Evolutionary conservation across 164 flowering plant species (phyloP), one percentile per base, ranked within the genome.

Genomic region (Vitis labrusca): DNA sequence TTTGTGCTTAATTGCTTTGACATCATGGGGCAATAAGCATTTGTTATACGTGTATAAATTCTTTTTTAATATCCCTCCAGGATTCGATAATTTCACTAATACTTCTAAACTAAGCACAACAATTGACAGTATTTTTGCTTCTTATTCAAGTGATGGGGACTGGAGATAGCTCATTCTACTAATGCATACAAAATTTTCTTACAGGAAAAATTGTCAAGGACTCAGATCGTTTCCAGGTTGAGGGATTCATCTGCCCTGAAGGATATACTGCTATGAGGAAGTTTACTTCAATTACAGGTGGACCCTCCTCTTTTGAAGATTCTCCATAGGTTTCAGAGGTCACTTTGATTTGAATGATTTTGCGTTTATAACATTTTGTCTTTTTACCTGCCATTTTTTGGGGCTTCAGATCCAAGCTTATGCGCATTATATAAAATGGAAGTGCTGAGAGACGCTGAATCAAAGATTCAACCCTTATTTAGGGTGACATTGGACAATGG

Each of bases 211-310:
- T 86, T 44, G 88, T 88, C n/a, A 84, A 66, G 62, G 91, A 89
- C 74, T 91, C 93, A 0, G 81, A 79, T 63, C 74, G 76, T 83
- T 91, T 87, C 68, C 85, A 69, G 44, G 80, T 83, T 75, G 90
- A 78, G 68, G 68, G 66, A 52, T 73, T 66, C 68, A 79, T 82
- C 76, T 91, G 93, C 84, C 94, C 97, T 49, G 89, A 87, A 75
- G 97, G 92, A 50, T 91, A 91, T 76, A 84, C 87, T 62, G 94
- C 91, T 67, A 63, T 79, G 71, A 83, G 97, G 79, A 87, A 85
- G 78, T 88, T 83, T 72, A 69, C 74, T 62, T 88, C 95, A 59
- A 53, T 79, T 54, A 77, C 71, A 60, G 95, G 92, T 90, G 32
- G 61, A 52, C 12, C 51, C 23, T 57, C 49, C 44, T 37, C 44